These are phyloP conservation scores for Penicillium arizonense DNA, from an alignment of 495 filamentous ascomycete genomes.

Conservation along the genomic window DNA sequence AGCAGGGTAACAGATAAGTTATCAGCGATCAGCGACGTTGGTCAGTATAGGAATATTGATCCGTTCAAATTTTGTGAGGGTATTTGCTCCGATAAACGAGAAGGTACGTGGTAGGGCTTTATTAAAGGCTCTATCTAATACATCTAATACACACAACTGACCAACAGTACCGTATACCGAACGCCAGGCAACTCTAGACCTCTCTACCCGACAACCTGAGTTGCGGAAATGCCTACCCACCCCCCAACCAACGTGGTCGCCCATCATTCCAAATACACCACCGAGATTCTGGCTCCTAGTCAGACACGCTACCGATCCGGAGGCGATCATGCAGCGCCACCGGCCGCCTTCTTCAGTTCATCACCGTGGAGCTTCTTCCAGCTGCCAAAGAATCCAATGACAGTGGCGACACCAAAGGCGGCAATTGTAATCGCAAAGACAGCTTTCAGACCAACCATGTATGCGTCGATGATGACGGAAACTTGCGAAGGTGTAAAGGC, in stretches of 20 bases:
- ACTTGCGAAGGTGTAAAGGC: constrained; percentile 43
- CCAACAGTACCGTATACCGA: neutral
- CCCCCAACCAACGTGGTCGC: neutral
- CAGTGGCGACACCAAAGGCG: constrained; percentile 12
- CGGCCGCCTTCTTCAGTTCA: neutral
- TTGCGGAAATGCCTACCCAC: neutral
- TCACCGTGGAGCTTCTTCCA: neutral
- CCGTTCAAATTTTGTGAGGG: neutral
- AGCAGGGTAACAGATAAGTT: too few species aligned
- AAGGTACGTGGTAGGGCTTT: neutral
- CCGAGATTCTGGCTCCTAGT: neutral
- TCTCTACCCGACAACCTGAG: neutral
- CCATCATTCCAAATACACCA: neutral
- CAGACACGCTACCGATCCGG: neutral
- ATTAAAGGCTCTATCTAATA: neutral
- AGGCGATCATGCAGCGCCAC: neutral
- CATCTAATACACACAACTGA: neutral
- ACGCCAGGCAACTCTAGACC: neutral
- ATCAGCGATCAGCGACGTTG: too few species aligned
- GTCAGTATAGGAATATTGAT: neutral
- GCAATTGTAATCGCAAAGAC: constrained; percentile 25
- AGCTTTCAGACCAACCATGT: constrained; percentile 56
- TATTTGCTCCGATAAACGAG: neutral
- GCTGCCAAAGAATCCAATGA: neutral
- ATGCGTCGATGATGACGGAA: constrained; percentile 51